Conservation (phyloP, 345 rosid genomes). For the Atalantia buxifolia region DNA sequence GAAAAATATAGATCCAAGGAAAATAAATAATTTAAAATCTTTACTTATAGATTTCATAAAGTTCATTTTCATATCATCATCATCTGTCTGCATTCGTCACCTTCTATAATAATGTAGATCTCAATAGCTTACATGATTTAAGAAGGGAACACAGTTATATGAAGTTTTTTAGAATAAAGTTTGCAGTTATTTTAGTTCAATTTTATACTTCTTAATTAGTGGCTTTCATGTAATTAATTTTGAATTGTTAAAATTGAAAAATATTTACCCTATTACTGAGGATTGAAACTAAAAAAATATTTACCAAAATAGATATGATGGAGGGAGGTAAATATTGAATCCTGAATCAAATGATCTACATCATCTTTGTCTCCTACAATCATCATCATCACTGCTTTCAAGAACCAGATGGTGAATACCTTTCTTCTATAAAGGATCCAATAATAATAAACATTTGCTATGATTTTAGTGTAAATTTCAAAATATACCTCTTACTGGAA, state of each 20-base stretch:
- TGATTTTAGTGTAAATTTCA: constrained; percentile 1
- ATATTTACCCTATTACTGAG: constrained; percentile 1
- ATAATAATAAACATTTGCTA: neutral
- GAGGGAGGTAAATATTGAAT: constrained; percentile 56
- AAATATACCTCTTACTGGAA: constrained; percentile 72
- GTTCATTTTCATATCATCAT: constrained; percentile 58
- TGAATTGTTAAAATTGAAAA: neutral
- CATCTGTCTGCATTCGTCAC: constrained; percentile 43
- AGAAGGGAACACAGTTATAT: constrained; percentile 1
- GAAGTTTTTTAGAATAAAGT: constrained; percentile 2
- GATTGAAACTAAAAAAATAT: constrained; percentile 1
- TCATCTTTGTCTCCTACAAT: constrained; percentile 58
- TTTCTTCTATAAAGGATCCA: constrained; percentile 6
- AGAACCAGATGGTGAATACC: constrained; percentile 15
- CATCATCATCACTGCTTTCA: constrained; percentile 76
- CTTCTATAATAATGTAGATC: constrained; percentile 86
- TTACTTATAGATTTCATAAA: constrained; percentile 85
- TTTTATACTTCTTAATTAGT: neutral
- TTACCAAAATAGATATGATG: constrained; percentile 85
- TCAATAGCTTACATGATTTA: constrained; percentile 66
- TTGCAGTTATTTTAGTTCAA: neutral
- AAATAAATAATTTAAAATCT: constrained; percentile 9
- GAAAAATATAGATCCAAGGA: no score
- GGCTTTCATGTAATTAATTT: neutral
- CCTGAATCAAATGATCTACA: constrained; percentile 78